phyloP scores from a whole-genome alignment of 1,139 yeast species.

The Lodderomyces margitis region DNA sequence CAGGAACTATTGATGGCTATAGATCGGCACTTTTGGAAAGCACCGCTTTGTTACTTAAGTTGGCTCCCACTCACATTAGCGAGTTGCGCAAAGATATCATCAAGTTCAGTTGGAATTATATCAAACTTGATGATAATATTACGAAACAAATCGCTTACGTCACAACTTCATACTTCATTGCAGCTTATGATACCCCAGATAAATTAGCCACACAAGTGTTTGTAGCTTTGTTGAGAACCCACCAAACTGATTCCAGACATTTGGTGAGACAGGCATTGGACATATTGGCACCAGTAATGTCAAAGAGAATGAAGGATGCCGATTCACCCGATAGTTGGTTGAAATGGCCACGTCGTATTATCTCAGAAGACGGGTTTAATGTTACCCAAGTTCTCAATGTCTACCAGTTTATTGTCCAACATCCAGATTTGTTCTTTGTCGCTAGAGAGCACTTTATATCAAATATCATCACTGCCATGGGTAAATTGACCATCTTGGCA shows the following conservation, averaged over 20 bases:
- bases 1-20: slow-evolving; percentile 73
- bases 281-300: slow-evolving; percentile 84
- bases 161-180: slow-evolving; percentile 80
- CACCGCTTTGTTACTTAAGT: slow-evolving; percentile 72
- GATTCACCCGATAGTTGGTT: slow-evolving; percentile 77
- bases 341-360: slow-evolving; percentile 90
- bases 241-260: slow-evolving; percentile 80
- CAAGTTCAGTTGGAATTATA: slow-evolving; percentile 92
- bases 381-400: slow-evolving; percentile 83
- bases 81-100: slow-evolving; percentile 83
- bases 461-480: slow-evolving; percentile 91
- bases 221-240: slow-evolving; percentile 82
- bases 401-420: slow-evolving; percentile 85
- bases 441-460: slow-evolving; percentile 90
- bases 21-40: slow-evolving; percentile 78
- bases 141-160: slow-evolving; percentile 94
- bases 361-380: slow-evolving; percentile 85
- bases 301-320: slow-evolving; percentile 58
- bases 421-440: slow-evolving; percentile 77
- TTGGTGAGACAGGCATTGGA: slow-evolving; percentile 88
- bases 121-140: slow-evolving; percentile 83
- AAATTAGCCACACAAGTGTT: slow-evolving; percentile 89
- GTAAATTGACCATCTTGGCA: slow-evolving; percentile 78
- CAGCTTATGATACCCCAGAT: slow-evolving; percentile 86
- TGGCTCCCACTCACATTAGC: slow-evolving; percentile 59